Percentiles rank a stretch among this genome's conserved stretches.
phyloP scores from a whole-genome alignment of 2,329 filamentous ascomycete genomes.

The Pseudopithomyces chartarum region DNA sequence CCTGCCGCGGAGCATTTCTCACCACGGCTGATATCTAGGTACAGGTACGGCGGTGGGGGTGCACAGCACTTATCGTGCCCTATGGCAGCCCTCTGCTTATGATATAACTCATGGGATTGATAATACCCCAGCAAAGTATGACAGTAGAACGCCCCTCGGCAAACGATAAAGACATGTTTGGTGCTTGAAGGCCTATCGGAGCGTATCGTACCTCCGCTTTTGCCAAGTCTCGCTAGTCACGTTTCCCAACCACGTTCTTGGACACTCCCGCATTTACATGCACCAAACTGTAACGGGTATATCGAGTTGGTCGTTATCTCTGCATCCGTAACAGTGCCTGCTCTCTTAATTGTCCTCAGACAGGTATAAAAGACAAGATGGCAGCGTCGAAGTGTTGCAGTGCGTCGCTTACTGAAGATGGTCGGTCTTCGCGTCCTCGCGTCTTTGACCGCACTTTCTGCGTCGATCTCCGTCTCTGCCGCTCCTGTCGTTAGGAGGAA shows the following conservation, averaged over 20 bases:
- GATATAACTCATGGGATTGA: no score
- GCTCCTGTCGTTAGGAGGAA: constrained; percentile 24
- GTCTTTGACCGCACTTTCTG: neutral
- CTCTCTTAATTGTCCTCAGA: neutral
- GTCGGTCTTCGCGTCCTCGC: neutral
- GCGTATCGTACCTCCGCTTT: neutral
- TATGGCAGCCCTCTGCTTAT: no score
- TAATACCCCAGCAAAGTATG: neutral
- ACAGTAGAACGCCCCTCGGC: neutral
- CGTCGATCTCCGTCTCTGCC: constrained; percentile 4
- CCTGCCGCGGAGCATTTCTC: no score
- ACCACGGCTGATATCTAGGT: no score
- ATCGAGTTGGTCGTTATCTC: neutral
- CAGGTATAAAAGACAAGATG: neutral
- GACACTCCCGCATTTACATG: no score
- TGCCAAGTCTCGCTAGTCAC: neutral
- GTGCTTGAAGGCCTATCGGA: neutral
- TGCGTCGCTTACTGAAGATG: neutral
- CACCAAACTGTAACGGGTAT: neutral
- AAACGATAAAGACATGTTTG: neutral
- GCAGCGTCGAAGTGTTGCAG: neutral
- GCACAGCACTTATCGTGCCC: no score
- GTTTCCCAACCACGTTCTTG: neutral
- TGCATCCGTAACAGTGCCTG: neutral
- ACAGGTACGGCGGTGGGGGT: no score